Evolutionary conservation across 441 rosid genomes (phyloP), one percentile per base, ranked within the genome.

Genomic region (Codiaeum variegatum): DNA sequence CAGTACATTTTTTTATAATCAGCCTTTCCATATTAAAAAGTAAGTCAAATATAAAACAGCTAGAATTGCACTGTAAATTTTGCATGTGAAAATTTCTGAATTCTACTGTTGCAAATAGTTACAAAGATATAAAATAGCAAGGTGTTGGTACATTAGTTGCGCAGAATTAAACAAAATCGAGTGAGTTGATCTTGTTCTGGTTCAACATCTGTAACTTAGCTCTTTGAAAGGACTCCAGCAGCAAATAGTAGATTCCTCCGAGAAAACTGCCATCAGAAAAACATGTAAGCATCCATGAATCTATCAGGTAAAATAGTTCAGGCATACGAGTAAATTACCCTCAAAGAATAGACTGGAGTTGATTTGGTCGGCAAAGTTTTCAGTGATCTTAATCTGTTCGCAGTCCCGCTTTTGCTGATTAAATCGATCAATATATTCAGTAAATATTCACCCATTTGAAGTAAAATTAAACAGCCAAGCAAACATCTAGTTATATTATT

Each of bases 341-440:
- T 93, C 74, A 90, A 80, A 44, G 87, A 52, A 65, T 87, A 84
- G 64, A 96, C 99, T 1, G 97, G 97, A 23, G 94, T 88, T 1
- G 91, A 88, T 76, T 91, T 93, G 24, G 97, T 90, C 29, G 96
- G 90, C 75, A 91, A 81, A 69, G 98, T 89, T 80, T 89, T 91
- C 80, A 96, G 78, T 10, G 86, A 87, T 76, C 99, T 87, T 72
- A 89, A 77, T 75, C 98, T 85, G 85, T 86, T 89, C 8, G 90
- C 75, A 78, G 77, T 89, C 52, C 91, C 99, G 42, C 81, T 87
- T 79, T 91, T 93, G 87, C 83, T 62, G 76, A 74, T 73, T 26
- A 67, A 66, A 74, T 47, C 32, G n/a, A n/a, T n/a, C 40, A 67
- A 67, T 23, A 66, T 1, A 38, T 7, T 36, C 16, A 58, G 38